Base-by-base conservation (phyloP, 2,329 filamentous ascomycete genomes). In the Gyromitra esculenta region DNA sequence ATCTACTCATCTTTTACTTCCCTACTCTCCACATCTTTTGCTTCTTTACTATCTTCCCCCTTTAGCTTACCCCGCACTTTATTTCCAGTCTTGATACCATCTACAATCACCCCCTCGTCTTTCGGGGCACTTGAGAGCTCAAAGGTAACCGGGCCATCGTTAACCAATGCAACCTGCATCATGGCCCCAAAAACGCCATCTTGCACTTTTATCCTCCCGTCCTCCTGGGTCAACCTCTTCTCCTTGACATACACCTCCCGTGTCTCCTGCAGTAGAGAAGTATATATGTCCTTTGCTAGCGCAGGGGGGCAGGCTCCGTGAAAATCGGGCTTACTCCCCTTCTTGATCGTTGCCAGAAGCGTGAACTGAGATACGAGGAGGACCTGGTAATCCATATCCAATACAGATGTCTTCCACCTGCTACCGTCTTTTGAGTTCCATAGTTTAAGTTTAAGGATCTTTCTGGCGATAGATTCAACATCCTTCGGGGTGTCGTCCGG, bases 291-390 rank as follows among this genome's bases (percentile, higher is more conserved):
- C 80, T 90, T 88, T 54, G 98, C 89, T 80, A 91, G 89, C 9
- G 92, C 89, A 2, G 91, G 91, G 62, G 89, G 89, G 77, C 95
- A 91, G 5, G 96, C 94, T 11, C 92, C 92, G 83, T 97, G 95
- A 81, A 99, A 99, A 83, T 96, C 92, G 43, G 96, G 96, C 83
- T 80, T 98, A 82, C 90, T 94, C 78, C 95, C 95, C 84, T 98
- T 98, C 82, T 94, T 97, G n/a, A 94, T 94, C 59, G 91, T 92
- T 60, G 94, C 96, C 64, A 97, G 88, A 8, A 99, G 88, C 1
- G 96, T 99, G 82, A 99, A 99, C 84, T 99, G 96, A 13, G 96
- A 98, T 59, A 99, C 95, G 96, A 82, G 15, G n/a, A 99, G 89
- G 35, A 99, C 88, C 83, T 98, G 96, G 65, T 96, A 96, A 57